Evolutionary conservation across 2,329 filamentous ascomycete genomes (phyloP).

Genomic region (Colletotrichum aenigma): DNA sequence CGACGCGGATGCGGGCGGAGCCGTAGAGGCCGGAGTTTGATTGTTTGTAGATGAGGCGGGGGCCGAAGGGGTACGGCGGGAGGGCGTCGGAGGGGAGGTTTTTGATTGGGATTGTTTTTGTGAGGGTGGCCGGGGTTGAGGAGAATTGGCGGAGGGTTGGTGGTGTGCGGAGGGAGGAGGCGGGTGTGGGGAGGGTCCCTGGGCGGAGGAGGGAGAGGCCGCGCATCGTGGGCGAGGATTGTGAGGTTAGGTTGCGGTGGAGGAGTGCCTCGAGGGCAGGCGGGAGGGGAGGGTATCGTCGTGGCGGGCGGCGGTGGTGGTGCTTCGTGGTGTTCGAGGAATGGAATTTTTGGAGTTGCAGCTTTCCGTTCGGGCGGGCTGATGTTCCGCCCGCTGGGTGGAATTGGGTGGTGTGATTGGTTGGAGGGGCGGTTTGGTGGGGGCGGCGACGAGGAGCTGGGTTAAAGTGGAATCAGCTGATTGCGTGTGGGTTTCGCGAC

Average conservation of each 20-base stretch:
- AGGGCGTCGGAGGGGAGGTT: conserved; percentile 53
- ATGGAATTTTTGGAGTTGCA: conserved; percentile 9
- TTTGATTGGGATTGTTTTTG: conserved; percentile 46
- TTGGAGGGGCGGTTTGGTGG: fast-evolving
- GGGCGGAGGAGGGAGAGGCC: background rate
- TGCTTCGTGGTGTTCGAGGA: background rate
- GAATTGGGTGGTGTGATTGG: background rate
- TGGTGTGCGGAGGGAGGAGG: background rate
- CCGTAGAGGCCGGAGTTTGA: conserved; percentile 79
- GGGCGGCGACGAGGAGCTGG: background rate
- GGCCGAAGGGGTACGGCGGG: conserved; percentile 75
- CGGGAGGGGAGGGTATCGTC: background rate
- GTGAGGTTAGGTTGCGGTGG: conserved; percentile 19
- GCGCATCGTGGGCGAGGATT: background rate
- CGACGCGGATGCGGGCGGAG: conserved; percentile 72
- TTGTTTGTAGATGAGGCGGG: conserved; percentile 76
- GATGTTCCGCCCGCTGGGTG: conserved; percentile 5
- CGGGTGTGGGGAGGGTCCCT: background rate
- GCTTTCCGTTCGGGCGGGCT: background rate
- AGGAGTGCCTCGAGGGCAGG: background rate
- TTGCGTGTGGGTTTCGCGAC: conserved; percentile 35
- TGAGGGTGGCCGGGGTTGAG: conserved; percentile 35
- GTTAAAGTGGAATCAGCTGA: conserved; percentile 35
- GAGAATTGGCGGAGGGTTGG: conserved; percentile 31
- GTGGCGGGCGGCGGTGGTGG: background rate